Evolutionary conservation across 805 yeast genomes (phyloP).

Genomic region (Metschnikowia santaceciliae): DNA sequence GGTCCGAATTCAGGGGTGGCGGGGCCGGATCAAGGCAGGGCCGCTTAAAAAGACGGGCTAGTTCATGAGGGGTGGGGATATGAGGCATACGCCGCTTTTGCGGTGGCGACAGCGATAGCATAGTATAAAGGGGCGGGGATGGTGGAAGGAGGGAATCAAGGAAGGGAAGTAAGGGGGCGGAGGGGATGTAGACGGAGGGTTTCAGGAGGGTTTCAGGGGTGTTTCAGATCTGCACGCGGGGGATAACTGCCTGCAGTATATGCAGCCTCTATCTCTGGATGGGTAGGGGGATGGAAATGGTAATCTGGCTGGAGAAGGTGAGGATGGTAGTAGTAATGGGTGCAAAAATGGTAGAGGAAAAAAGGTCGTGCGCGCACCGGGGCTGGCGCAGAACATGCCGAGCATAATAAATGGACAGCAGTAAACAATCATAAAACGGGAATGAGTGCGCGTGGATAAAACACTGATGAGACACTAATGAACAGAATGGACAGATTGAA

Average conservation of each 20-base stretch:
- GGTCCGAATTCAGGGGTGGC: background rate
- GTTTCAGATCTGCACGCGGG: background rate
- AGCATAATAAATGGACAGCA: too few relatives aligned
- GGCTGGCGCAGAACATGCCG: background rate
- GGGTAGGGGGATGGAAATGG: background rate
- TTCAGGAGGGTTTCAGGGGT: background rate
- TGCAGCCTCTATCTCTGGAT: background rate
- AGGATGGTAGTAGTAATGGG: conserved; percentile 11
- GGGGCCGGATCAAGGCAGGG: conserved; percentile 4
- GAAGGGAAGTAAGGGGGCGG: conserved; percentile 11
- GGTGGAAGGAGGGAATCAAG: background rate
- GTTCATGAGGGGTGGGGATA: conserved; percentile 15
- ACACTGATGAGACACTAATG: background rate
- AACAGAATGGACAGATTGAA: too few relatives aligned
- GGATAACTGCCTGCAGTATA: conserved; percentile 1
- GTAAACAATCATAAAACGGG: too few relatives aligned
- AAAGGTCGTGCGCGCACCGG: conserved; percentile 6
- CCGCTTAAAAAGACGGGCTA: conserved; percentile 14
- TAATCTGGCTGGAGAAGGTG: background rate
- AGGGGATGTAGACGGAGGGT: conserved; percentile 5
- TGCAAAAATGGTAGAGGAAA: conserved; percentile 17
- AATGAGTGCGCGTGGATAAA: background rate
- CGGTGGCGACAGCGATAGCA: conserved; percentile 5
- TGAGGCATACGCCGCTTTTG: conserved; percentile 11
- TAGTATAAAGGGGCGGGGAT: background rate